These are phyloP conservation scores for Saccharomyces kudriavzevii DNA, from an alignment of 805 yeast genomes.

Conservation along the genomic window DNA sequence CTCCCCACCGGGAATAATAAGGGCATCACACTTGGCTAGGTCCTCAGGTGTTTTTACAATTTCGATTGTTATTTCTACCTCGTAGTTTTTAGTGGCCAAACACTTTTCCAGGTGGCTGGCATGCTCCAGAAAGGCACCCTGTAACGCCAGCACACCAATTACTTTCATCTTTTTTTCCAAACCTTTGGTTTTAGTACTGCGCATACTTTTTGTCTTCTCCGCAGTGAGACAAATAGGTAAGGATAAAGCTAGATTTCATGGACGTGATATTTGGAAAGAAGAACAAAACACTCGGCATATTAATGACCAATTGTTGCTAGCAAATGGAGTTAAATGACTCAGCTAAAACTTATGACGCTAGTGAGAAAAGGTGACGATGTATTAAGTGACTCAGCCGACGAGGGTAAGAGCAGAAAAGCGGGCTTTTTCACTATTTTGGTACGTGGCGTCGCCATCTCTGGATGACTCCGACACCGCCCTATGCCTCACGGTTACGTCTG, in stretches of 20 bases:
- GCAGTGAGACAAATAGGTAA: not conserved
- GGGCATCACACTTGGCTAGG: constrained; percentile 43
- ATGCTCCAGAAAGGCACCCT: constrained; percentile 75
- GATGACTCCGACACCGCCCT: not conserved
- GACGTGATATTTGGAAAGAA: not conserved
- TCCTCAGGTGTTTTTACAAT: constrained; percentile 49
- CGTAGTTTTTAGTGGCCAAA: constrained; percentile 20
- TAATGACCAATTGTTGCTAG: not conserved
- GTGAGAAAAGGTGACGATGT: not conserved
- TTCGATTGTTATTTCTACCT: constrained; percentile 29
- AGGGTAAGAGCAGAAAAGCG: not conserved
- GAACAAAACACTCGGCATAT: not conserved
- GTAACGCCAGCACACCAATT: constrained; percentile 67
- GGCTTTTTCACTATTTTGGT: not conserved
- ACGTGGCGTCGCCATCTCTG: not conserved
- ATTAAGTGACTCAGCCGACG: not conserved
- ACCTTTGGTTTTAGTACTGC: not conserved
- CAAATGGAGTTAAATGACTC: not conserved
- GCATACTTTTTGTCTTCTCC: not conserved
- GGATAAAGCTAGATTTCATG: not conserved
- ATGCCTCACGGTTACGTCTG: not conserved
- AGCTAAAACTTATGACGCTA: not conserved
- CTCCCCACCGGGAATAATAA: constrained; percentile 64
- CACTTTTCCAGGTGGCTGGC: constrained; percentile 39
- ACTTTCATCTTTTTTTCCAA: constrained; percentile 7